Percentiles rank a stretch among this genome's conserved stretches.
These are phyloP conservation scores for Cucurbita argyrosperma DNA, from an alignment of 306 rosid species.

Conservation along the genomic window DNA sequence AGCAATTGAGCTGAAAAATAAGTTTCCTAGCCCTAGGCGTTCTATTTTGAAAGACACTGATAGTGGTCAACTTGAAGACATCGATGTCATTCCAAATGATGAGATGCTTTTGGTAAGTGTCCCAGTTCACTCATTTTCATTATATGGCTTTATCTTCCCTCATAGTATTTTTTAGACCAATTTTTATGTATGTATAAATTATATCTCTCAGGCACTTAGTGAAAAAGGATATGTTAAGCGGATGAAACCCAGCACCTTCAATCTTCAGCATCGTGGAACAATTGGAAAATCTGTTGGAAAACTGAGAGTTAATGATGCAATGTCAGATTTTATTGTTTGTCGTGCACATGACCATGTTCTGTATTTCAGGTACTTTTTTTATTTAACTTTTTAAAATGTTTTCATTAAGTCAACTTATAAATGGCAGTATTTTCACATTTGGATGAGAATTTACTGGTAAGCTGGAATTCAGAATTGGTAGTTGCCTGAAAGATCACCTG, in stretches of 20 bases:
- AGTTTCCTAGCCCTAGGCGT: slow-evolving; percentile 67
- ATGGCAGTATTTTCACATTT: background rate
- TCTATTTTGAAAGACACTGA: slow-evolving; percentile 72
- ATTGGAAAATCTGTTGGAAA: slow-evolving; percentile 98
- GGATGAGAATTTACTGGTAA: background rate
- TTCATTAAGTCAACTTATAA: background rate
- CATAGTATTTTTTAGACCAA: background rate
- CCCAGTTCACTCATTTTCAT: background rate
- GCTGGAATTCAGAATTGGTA: background rate
- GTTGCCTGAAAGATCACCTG: background rate
- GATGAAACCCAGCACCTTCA: slow-evolving; percentile 85
- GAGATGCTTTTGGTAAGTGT: slow-evolving; percentile 73
- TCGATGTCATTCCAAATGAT: slow-evolving; percentile 92
- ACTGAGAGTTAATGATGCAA: slow-evolving; percentile 80
- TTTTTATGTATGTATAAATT: background rate
- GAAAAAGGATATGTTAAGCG: slow-evolving; percentile 94
- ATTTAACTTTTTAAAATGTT: background rate
- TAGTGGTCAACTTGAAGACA: slow-evolving; percentile 87
- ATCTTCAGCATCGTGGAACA: slow-evolving; percentile 88
- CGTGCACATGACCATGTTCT: slow-evolving; percentile 86
- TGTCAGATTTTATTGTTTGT: slow-evolving; percentile 93
- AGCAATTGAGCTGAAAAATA: slow-evolving; percentile 75
- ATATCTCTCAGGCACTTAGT: slow-evolving; percentile 57
- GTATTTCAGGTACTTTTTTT: slow-evolving; percentile 58
- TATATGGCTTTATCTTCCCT: background rate